Conservation (phyloP, 768 basidiomycete species). For the Porpolomopsis calyptriformis region DNA sequence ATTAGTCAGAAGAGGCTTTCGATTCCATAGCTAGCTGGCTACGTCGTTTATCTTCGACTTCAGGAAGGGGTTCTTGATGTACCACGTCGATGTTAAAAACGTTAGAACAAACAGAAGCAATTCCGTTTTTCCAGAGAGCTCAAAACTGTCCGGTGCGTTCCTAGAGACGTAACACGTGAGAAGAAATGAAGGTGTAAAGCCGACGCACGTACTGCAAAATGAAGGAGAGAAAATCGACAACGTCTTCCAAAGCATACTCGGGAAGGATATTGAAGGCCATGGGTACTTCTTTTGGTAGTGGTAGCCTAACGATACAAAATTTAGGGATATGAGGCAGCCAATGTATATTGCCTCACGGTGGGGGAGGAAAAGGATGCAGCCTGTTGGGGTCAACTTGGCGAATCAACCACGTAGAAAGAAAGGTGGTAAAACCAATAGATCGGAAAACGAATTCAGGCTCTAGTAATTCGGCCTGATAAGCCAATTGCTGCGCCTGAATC, state of each 20-base stretch:
- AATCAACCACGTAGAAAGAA: slow-evolving; percentile 90
- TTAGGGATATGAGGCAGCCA: background rate
- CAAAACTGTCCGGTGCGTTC: slow-evolving; percentile 55
- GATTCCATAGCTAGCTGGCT: slow-evolving; percentile 13
- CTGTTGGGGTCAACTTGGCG: slow-evolving; percentile 77
- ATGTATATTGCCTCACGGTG: slow-evolving; percentile 43
- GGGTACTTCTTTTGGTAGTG: slow-evolving; percentile 78
- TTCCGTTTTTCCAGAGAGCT: slow-evolving; percentile 76
- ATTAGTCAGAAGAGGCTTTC: too few species aligned
- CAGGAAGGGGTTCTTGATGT: slow-evolving; percentile 97
- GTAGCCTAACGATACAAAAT: slow-evolving; percentile 46
- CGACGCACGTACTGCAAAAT: slow-evolving; percentile 53
- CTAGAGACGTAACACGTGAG: background rate
- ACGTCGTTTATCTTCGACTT: slow-evolving; percentile 96
- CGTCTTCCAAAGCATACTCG: slow-evolving; percentile 89
- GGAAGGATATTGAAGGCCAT: slow-evolving; percentile 79
- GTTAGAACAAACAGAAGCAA: slow-evolving; percentile 80
- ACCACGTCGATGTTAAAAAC: slow-evolving; percentile 90
- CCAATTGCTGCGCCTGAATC: slow-evolving; percentile 60
- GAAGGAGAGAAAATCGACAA: slow-evolving; percentile 83
- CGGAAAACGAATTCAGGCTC: slow-evolving; percentile 78
- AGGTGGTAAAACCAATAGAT: slow-evolving; percentile 75
- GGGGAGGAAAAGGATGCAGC: slow-evolving; percentile 56
- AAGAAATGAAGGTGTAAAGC: background rate
- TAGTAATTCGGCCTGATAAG: slow-evolving; percentile 75